A percentile compares a stretch with the other conserved stretches of the same genome.
These are phyloP conservation scores for Mortierella sp. DNA, from an alignment of 371 early-diverging fungal species.

Conservation along the genomic window DNA sequence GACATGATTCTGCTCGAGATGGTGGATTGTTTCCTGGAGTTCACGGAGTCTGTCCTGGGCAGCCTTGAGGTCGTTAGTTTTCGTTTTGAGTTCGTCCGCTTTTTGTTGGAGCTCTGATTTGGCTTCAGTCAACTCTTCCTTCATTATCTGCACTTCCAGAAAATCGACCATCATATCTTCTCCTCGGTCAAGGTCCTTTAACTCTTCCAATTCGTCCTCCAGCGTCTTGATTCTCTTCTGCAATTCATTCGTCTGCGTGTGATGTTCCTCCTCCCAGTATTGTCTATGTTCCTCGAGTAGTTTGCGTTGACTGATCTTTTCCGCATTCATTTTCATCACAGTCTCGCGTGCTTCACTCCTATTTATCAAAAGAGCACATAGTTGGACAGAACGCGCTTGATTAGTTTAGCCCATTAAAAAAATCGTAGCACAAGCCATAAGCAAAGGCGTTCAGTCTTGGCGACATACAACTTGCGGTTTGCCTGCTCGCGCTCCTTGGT, in stretches of 20 bases:
- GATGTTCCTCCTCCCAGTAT: constrained; percentile 20
- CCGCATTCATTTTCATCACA: constrained; percentile 28
- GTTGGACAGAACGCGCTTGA: background rate
- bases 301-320: background rate
- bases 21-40: constrained; percentile 10
- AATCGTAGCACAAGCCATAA: background rate
- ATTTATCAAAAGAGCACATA: background rate
- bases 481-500: constrained; percentile 16
- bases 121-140: constrained; percentile 4
- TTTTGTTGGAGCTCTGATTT: constrained; percentile 3
- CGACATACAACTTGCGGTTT: constrained; percentile 6
- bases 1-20: constrained; percentile 9
- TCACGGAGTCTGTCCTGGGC: constrained; percentile 1
- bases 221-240: background rate
- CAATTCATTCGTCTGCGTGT: background rate
- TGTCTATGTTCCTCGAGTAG: constrained; percentile 22
- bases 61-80: background rate
- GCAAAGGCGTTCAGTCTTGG: background rate
- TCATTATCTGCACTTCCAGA: constrained; percentile 22
- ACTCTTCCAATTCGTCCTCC: constrained; percentile 16
- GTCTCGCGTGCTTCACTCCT: constrained; percentile 17
- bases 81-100: constrained; percentile 9
- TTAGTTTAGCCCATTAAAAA: background rate
- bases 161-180: constrained; percentile 33
- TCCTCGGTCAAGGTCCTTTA: constrained; percentile 13